Evolutionary conservation across 495 filamentous ascomycete species (phyloP).

Genomic region (Hypoxylon lienhwacheense): DNA sequence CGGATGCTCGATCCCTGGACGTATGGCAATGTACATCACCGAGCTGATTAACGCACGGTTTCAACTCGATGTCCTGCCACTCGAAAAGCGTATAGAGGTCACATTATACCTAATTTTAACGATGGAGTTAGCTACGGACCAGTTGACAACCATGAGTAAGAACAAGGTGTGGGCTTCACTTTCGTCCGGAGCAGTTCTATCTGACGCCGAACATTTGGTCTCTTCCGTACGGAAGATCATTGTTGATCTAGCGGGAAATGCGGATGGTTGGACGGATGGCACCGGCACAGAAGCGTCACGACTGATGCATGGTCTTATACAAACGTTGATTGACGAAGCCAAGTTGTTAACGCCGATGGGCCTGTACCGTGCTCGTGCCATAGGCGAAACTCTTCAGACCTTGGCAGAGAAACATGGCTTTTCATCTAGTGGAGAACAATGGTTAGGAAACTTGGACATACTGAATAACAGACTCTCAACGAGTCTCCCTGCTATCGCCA

Average conservation of each 20-base stretch:
- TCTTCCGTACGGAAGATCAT: constrained; percentile 59
- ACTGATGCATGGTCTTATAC: constrained; percentile 42
- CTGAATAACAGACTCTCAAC: constrained; percentile 48
- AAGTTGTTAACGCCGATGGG: constrained; percentile 37
- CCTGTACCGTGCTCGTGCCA: constrained; percentile 54
- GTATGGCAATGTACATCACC: constrained; percentile 69
- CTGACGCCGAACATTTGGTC: constrained; percentile 64
- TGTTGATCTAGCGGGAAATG: constrained; percentile 45
- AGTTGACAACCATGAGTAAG: constrained; percentile 42
- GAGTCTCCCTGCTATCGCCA: constrained; percentile 51
- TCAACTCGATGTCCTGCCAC: constrained; percentile 35
- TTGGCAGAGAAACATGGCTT: constrained; percentile 45
- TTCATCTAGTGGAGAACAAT: constrained; percentile 44
- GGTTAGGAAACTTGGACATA: constrained; percentile 43
- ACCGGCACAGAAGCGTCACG: constrained; percentile 28
- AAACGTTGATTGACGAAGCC: constrained; percentile 41
- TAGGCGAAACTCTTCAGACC: constrained; percentile 46
- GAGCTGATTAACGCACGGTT: constrained; percentile 52
- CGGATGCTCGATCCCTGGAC: constrained; percentile 70
- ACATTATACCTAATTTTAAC: constrained; percentile 48
- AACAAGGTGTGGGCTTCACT: constrained; percentile 43
- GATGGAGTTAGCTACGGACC: constrained; percentile 46
- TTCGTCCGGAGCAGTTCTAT: constrained; percentile 51
- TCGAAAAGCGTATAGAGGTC: constrained; percentile 42
- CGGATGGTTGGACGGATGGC: constrained; percentile 39